A percentile compares a stretch with the other conserved stretches of the same genome.
Evolutionary conservation across 768 basidiomycete species (phyloP).

Genomic region (Thelephora aurantiotincta): DNA sequence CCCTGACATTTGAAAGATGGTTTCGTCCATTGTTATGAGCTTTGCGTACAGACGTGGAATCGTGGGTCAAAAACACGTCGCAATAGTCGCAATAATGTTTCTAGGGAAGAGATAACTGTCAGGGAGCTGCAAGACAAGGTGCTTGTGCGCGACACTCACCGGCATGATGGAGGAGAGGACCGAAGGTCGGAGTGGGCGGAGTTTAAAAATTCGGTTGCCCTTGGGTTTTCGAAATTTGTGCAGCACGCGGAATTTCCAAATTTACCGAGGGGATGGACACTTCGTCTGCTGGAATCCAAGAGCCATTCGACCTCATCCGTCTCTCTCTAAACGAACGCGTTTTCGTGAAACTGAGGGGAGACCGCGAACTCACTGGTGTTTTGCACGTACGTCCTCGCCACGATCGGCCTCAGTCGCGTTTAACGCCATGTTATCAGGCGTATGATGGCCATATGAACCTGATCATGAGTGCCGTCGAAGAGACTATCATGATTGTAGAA

Average conservation of each 20-base stretch:
- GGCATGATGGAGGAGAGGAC: slow-evolving; percentile 36
- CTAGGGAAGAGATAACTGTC: slow-evolving; percentile 20
- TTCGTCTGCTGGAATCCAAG: slow-evolving; percentile 67
- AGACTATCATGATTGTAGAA: slow-evolving; percentile 95
- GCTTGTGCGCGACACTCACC: slow-evolving; percentile 25
- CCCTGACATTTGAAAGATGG: slow-evolving; percentile 89
- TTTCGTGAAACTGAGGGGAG: slow-evolving; percentile 93
- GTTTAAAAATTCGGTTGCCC: slow-evolving; percentile 2
- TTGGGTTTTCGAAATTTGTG: slow-evolving; percentile 1
- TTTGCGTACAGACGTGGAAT: slow-evolving; percentile 91
- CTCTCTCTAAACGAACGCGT: slow-evolving; percentile 95
- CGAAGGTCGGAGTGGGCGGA: slow-evolving; percentile 1
- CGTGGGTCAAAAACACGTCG: slow-evolving; percentile 89
- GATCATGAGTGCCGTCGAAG: slow-evolving; percentile 94
- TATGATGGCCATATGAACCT: slow-evolving; percentile 99
- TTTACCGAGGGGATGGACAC: slow-evolving; percentile 39
- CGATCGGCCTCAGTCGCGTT: slow-evolving; percentile 3
- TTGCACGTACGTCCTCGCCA: slow-evolving; percentile 56
- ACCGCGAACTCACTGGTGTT: slow-evolving; percentile 82
- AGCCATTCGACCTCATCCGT: slow-evolving; percentile 95
- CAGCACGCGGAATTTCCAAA: slow-evolving; percentile 4
- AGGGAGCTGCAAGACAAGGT: slow-evolving; percentile 3
- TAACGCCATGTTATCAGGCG: slow-evolving; percentile 39
- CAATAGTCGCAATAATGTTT: slow-evolving; percentile 95
- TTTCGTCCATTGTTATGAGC: slow-evolving; percentile 98